phyloP scores from a whole-genome alignment of 2,329 filamentous ascomycete species.

The Penicillium sp. region DNA sequence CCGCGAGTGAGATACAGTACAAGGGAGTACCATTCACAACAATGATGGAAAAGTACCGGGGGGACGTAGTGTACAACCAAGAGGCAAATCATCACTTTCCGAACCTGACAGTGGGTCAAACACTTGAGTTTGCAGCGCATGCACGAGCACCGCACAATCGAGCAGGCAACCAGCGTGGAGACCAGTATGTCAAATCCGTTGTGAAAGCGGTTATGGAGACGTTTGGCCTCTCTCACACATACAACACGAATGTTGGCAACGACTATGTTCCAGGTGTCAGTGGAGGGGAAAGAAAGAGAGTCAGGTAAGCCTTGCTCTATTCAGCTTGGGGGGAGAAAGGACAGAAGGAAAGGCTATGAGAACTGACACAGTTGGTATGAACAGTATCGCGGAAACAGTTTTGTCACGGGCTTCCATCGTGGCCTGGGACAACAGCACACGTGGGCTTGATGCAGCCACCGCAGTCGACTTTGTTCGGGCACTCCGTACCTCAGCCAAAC shows the following conservation, averaged over 20 bases:
- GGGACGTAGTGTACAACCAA: constrained; percentile 30
- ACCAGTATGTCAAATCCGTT: constrained; percentile 37
- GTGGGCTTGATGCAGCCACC: constrained; percentile 53
- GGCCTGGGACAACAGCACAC: constrained; percentile 45
- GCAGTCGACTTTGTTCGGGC: constrained; percentile 56
- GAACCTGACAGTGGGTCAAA: constrained; percentile 65
- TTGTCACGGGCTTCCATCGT: constrained; percentile 26
- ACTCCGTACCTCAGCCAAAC: constrained; percentile 47
- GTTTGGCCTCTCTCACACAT: constrained; percentile 42
- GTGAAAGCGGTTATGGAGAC: constrained; percentile 42
- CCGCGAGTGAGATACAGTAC: constrained; percentile 69
- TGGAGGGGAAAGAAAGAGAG: constrained; percentile 58
- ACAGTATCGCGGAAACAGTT: constrained; percentile 37
- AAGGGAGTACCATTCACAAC: constrained; percentile 60
- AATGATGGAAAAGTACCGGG: constrained; percentile 60
- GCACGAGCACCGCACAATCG: constrained; percentile 47
- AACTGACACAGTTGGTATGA: neutral
- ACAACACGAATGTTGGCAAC: constrained; percentile 43
- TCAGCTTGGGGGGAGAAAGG: too few species aligned
- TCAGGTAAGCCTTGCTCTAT: constrained; percentile 24
- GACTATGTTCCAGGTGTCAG: constrained; percentile 58
- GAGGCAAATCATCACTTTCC: constrained; percentile 54
- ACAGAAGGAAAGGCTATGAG: too few species aligned
- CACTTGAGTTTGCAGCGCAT: constrained; percentile 70
- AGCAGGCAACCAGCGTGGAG: constrained; percentile 13